Evolutionary conservation across 306 rosid genomes (phyloP).

Genomic region (Castanopsis chinensis): DNA sequence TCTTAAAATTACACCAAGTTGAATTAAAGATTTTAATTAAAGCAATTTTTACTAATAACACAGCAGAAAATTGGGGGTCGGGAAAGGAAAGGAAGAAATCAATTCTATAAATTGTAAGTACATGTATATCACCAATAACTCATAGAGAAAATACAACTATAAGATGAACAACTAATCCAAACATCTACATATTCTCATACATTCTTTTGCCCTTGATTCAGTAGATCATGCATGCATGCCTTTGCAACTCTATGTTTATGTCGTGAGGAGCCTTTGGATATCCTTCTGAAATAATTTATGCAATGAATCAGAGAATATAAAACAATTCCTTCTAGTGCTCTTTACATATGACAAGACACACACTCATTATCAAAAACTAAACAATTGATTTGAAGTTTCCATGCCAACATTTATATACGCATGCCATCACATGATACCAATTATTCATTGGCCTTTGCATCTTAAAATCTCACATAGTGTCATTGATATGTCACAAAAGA

Average conservation of each 20-base stretch:
- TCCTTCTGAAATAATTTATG: constrained; percentile 61
- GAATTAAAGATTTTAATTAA: not conserved
- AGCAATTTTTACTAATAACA: not conserved
- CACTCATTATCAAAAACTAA: not conserved
- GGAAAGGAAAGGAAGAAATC: not conserved
- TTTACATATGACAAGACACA: not conserved
- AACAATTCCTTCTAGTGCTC: not conserved
- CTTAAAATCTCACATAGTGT: not conserved
- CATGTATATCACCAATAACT: not conserved
- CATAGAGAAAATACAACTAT: not conserved
- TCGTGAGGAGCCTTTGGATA: constrained; percentile 79
- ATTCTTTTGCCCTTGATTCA: not conserved
- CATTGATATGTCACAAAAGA: not conserved
- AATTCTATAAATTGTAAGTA: not conserved
- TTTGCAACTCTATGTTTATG: constrained; percentile 35
- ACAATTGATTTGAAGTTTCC: not conserved
- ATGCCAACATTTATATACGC: not conserved
- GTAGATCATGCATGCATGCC: not conserved
- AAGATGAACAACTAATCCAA: not conserved
- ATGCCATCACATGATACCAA: not conserved
- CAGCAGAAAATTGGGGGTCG: not conserved
- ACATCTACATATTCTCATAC: constrained; percentile 8
- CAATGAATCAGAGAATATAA: constrained; percentile 11
- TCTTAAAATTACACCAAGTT: too few relatives aligned
- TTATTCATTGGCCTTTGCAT: not conserved